Percentiles rank a stretch among this genome's conserved stretches.
phyloP scores from a whole-genome alignment of 164 flowering plant species.

The Magnolia officinalis region DNA sequence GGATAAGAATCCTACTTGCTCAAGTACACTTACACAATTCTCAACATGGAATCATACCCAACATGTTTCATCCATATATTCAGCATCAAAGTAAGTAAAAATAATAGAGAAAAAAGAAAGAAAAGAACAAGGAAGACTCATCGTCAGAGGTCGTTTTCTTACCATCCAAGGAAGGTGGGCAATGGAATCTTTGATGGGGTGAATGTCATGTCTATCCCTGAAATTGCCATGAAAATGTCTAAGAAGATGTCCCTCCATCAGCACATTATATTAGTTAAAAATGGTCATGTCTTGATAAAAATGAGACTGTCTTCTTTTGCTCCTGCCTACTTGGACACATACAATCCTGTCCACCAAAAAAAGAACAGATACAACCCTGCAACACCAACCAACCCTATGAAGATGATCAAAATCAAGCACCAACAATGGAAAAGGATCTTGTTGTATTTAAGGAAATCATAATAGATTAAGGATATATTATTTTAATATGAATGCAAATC shows the following conservation, averaged over 20 bases:
- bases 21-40: background rate
- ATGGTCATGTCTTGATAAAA: background rate
- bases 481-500: background rate
- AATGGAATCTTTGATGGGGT: conserved; percentile 6
- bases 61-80: background rate
- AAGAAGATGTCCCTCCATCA: background rate
- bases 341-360: background rate
- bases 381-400: no score
- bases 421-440: background rate
- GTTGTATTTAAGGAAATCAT: background rate
- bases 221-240: no score
- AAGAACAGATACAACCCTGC: background rate
- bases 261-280: background rate
- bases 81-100: background rate
- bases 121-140: background rate
- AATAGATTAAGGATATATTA: background rate
- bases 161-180: background rate
- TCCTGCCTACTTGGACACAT: background rate
- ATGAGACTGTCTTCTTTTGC: background rate
- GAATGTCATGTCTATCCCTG: conserved; percentile 7
- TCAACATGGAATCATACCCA: conserved; percentile 6
- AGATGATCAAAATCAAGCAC: no score
- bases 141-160: conserved; percentile 1
- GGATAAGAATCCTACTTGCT: background rate
- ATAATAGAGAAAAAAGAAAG: background rate